Conservation (phyloP, 1,284 basidiomycete species). For the Rhodotorula sp. region DNA sequence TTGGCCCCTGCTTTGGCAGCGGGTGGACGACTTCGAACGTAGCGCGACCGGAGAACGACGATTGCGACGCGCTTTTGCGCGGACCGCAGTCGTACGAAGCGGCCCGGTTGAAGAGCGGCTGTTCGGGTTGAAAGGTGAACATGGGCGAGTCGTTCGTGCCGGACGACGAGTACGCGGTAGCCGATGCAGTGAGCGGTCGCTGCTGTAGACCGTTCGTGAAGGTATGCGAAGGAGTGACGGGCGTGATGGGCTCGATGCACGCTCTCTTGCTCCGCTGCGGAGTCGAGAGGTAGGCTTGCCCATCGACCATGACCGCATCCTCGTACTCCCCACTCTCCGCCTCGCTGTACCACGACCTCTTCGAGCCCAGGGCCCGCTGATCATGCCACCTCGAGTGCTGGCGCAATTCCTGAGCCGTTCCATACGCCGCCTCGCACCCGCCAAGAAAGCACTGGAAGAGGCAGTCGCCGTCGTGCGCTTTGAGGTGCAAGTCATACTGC, state of each 20-base stretch:
- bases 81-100: too few relatives aligned
- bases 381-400: background rate
- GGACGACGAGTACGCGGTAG: background rate
- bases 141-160: background rate
- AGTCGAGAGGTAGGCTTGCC: background rate
- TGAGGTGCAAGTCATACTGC: constrained; percentile 5
- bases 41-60: too few relatives aligned
- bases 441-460: constrained; percentile 16
- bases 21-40: too few relatives aligned
- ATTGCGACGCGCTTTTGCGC: too few relatives aligned
- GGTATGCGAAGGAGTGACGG: constrained; percentile 10
- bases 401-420: background rate
- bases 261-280: constrained; percentile 10
- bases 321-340: too few relatives aligned
- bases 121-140: too few relatives aligned
- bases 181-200: background rate
- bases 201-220: background rate
- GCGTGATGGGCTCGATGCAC: constrained; percentile 24
- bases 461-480: constrained; percentile 17
- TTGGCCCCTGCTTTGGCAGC: background rate
- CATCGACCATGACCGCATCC: too few relatives aligned
- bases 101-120: too few relatives aligned
- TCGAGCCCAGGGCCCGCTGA: background rate
- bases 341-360: constrained; percentile 9
- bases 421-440: constrained; percentile 10